Evolutionary conservation across 257 asterid species (phyloP).

Genomic region (Eucommia ulmoides): DNA sequence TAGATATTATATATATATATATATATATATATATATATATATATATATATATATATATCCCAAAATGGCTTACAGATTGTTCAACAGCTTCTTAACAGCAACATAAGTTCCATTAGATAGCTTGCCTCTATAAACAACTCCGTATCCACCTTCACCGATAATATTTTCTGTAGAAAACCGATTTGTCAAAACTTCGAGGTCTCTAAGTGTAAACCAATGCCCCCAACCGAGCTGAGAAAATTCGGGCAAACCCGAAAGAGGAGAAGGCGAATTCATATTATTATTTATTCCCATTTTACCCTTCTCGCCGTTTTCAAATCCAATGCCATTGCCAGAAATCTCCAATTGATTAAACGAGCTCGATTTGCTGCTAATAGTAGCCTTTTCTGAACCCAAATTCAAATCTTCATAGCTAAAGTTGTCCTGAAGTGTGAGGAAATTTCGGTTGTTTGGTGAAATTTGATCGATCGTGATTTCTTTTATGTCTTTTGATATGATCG

Average conservation of each 20-base stretch:
- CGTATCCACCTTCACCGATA: conserved; percentile 95
- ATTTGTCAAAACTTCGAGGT: conserved; percentile 52
- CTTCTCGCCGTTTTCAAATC: conserved; percentile 29
- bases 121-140: conserved; percentile 61
- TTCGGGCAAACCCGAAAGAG: conserved; percentile 64
- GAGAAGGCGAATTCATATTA: conserved; percentile 22
- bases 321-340: conserved; percentile 17
- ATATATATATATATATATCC: too few relatives aligned
- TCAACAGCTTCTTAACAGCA: conserved; percentile 78
- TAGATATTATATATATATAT: too few relatives aligned
- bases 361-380: conserved; percentile 20
- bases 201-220: conserved; percentile 85
- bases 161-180: conserved; percentile 51
- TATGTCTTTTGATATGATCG: conserved; percentile 36
- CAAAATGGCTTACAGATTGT: conserved; percentile 76
- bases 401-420: conserved; percentile 32
- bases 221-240: conserved; percentile 93
- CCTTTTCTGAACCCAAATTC: conserved; percentile 20
- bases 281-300: conserved; percentile 7
- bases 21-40: too few relatives aligned
- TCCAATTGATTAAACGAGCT: conserved; percentile 23
- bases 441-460: conserved; percentile 17
- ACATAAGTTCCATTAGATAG: conserved; percentile 56
- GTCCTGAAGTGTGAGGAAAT: conserved; percentile 18
- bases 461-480: conserved; percentile 53